Evolutionary conservation across 129 eudicot species (phyloP).

Genomic region (Arctium minus): DNA sequence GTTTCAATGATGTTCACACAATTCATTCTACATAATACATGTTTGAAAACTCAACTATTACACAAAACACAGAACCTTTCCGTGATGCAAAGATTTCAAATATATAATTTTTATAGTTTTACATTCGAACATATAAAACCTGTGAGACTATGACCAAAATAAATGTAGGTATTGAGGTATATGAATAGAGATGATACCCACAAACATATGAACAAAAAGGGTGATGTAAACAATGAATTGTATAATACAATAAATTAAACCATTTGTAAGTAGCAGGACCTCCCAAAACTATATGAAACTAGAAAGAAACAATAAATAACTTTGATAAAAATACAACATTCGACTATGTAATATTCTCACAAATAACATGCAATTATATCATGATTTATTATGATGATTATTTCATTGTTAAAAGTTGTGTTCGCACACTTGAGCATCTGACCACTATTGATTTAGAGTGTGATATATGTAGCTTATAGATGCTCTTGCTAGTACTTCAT

Average conservation of each 20-base stretch:
- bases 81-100: neutral
- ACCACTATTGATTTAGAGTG: neutral
- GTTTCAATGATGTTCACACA: neutral
- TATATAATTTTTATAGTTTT: neutral
- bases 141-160: neutral
- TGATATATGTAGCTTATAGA: neutral
- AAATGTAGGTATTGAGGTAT: neutral
- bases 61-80: neutral
- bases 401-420: neutral
- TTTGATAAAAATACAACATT: neutral
- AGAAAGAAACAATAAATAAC: neutral
- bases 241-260: neutral
- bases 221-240: neutral
- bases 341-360: neutral
- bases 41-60: neutral
- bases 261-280: neutral
- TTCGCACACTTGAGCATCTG: neutral
- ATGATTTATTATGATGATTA: neutral
- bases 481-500: neutral
- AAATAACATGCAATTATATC: neutral
- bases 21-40: neutral
- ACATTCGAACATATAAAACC: neutral
- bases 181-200: neutral
- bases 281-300: neutral
- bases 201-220: neutral